phyloP scores from a whole-genome alignment of 345 rosid species.

The Salix arbutifolia region DNA sequence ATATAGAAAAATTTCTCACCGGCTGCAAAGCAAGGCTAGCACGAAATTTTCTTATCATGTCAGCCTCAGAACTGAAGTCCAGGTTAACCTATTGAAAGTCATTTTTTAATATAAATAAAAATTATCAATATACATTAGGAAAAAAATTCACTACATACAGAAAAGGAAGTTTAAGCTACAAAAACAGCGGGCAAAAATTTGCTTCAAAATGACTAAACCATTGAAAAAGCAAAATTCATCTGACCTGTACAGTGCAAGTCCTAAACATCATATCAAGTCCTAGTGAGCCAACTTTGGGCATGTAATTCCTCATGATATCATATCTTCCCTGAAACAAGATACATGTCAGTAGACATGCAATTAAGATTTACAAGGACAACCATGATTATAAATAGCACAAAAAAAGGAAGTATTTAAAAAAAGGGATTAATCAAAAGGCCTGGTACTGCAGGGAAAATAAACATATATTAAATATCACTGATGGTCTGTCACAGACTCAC shows the following conservation, averaged over 20 bases:
- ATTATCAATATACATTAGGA: not conserved
- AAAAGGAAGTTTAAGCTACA: not conserved
- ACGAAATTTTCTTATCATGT: constrained; percentile 95
- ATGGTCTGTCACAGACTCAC: not conserved
- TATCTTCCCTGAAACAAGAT: constrained; percentile 82
- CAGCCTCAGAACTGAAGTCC: constrained; percentile 91
- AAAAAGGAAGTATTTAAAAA: not conserved
- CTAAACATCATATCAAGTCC: constrained; percentile 99
- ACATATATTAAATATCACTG: not conserved
- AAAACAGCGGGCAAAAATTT: constrained; percentile 1
- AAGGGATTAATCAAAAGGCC: not conserved
- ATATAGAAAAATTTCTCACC: constrained; percentile 44
- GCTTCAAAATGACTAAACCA: constrained; percentile 7
- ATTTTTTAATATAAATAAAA: constrained; percentile 2
- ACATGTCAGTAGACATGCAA: constrained; percentile 23
- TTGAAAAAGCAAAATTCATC: constrained; percentile 22
- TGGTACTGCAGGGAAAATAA: not conserved
- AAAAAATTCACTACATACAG: not conserved
- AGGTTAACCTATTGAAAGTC: constrained; percentile 70
- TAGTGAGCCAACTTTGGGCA: constrained; percentile 93
- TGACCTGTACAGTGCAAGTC: constrained; percentile 97
- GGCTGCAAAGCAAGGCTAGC: constrained; percentile 98
- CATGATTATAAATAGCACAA: not conserved
- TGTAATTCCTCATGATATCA: constrained; percentile 92
- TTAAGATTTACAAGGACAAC: constrained; percentile 4